Conservation (phyloP, 1,139 yeast genomes). For the Yamadazyma conglobata region DNA sequence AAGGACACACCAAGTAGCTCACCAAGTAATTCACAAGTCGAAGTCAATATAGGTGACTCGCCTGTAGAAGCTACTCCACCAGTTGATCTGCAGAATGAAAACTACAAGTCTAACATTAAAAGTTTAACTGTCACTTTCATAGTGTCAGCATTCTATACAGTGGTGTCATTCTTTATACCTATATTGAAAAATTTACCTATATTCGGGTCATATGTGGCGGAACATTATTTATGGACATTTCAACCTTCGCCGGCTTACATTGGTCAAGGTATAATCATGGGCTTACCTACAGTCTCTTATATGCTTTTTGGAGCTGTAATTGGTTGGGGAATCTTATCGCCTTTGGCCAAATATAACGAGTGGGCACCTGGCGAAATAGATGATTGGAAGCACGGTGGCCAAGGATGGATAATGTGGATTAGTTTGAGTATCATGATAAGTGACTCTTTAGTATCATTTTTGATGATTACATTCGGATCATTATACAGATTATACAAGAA, state of each 20-base stretch:
- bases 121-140: conserved; percentile 58
- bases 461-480: conserved; percentile 57
- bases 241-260: conserved; percentile 97
- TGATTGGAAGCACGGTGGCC: conserved; percentile 92
- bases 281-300: conserved; percentile 82
- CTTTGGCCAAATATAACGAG: conserved; percentile 60
- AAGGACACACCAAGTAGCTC: background rate
- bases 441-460: conserved; percentile 81
- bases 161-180: conserved; percentile 71
- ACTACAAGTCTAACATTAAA: conserved; percentile 54
- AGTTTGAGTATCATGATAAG: conserved; percentile 91
- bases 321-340: conserved; percentile 92
- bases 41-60: conserved; percentile 1
- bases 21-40: too few relatives aligned
- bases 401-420: conserved; percentile 97
- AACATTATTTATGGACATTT: conserved; percentile 74
- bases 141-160: conserved; percentile 70
- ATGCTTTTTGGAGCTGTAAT: conserved; percentile 86
- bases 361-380: conserved; percentile 93
- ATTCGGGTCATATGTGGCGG: conserved; percentile 66
- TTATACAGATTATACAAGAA: conserved; percentile 10
- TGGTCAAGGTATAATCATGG: conserved; percentile 98
- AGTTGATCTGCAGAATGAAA: background rate
- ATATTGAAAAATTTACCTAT: conserved; percentile 64
- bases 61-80: background rate